Conservation (phyloP, 371 early-diverging fungal genomes). For the Sporodiniella umbellata region DNA sequence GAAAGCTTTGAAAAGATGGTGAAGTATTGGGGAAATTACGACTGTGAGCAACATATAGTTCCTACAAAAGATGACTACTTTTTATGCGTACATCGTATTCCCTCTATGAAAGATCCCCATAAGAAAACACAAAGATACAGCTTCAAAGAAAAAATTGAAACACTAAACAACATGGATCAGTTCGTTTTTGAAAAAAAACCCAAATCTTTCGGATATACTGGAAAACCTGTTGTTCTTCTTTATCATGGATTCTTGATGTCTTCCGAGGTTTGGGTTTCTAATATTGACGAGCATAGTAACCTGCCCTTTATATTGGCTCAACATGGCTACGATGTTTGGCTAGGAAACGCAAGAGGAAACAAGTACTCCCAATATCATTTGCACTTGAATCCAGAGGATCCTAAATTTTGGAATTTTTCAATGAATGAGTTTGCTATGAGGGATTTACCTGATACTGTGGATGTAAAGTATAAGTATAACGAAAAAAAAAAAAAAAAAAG, state of each 20-base stretch:
- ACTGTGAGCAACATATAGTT: constrained; percentile 81
- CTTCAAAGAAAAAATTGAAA: constrained; percentile 17
- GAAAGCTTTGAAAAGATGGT: constrained; percentile 67
- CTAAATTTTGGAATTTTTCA: constrained; percentile 91
- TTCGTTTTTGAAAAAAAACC: constrained; percentile 22
- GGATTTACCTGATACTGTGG: constrained; percentile 86
- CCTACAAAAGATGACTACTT: constrained; percentile 88
- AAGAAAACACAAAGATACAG: constrained; percentile 6
- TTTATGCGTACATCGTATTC: constrained; percentile 86
- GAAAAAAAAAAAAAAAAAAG: background rate
- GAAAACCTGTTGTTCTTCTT: constrained; percentile 83
- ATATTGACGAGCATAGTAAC: constrained; percentile 63
- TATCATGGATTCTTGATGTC: constrained; percentile 96
- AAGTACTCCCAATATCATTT: constrained; percentile 91
- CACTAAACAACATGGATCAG: constrained; percentile 33
- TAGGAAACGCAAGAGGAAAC: constrained; percentile 95
- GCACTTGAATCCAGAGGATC: constrained; percentile 59
- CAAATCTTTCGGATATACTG: constrained; percentile 13
- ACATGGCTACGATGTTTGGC: constrained; percentile 95
- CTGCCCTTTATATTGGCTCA: constrained; percentile 74
- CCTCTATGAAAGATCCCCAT: constrained; percentile 21
- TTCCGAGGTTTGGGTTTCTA: constrained; percentile 89
- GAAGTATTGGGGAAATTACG: constrained; percentile 65
- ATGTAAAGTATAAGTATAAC: constrained; percentile 47
- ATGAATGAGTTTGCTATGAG: constrained; percentile 87